Base-by-base conservation (phyloP, 78 protist species). In the Dictyostelium brefeldianum region DNA sequence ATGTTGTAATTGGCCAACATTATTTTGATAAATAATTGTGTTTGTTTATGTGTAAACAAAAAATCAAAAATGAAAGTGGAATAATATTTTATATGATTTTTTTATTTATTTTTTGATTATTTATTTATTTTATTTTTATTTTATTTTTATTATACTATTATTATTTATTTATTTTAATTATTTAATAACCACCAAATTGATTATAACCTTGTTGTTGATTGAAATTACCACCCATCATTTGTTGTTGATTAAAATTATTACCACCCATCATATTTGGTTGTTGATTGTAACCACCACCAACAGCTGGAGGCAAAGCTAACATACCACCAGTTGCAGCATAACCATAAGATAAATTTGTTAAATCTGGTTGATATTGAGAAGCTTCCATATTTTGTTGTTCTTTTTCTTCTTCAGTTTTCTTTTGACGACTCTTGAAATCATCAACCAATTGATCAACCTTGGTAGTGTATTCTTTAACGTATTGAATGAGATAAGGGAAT, bases 401-500 rank as follows among this genome's bases (percentile, higher is more conserved):
- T 65, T 84, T 84, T 47, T 84, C 92, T 29, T 87, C 93, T 51
- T 87, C 93, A n/a, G 27, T 20, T 77, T 87, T 87, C 93, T 87
- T 87, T 87, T 87, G 78, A 51, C 93, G 74, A 7, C 48, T 29
- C 27, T 65, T 56, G 62, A 87, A 41, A 22, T 87, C 93, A 15
- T 87, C 93, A 43, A 74, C 54, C 10, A 87, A 75, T 57, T 77
- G 80, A 46, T 64, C 75, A 18, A 87, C 93, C 54, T 87, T 87
- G 56, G 73, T 36, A 1, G 80, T 77, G 22, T 75, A 57, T 64
- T 87, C 93, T 74, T 87, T 87, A 36, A 87, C 93, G 53, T 87
- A 87, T 65, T 99, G 99, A 67, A 99, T 92, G 64, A 99, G 27
- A 98, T 82, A 99, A 36, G 99, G 99, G 99, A 99, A 98, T n/a